Conservation (phyloP, 805 yeast species). For the Kregervanrija delftensis region DNA sequence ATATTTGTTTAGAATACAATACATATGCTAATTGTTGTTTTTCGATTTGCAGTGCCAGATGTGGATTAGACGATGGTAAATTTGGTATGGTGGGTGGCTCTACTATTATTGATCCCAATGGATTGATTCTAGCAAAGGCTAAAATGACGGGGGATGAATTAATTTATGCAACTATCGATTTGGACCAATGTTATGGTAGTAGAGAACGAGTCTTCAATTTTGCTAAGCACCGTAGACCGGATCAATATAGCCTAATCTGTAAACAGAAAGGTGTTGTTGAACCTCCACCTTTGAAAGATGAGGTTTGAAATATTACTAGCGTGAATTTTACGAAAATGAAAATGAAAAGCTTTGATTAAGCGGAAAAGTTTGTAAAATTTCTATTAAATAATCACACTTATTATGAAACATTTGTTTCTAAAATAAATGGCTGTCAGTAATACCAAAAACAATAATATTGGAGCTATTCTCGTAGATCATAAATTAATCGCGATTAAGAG, state of each 20-base stretch:
- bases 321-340: no score
- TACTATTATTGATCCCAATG: conserved; percentile 32
- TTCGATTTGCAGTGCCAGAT: conserved; percentile 30
- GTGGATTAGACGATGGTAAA: conserved; percentile 32
- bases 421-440: no score
- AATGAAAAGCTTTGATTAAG: no score
- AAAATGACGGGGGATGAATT: conserved; percentile 14
- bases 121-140: conserved; percentile 28
- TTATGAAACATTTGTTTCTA: no score
- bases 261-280: conserved; percentile 25
- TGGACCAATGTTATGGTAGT: conserved; percentile 29
- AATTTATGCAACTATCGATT: conserved; percentile 27
- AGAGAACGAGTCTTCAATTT: conserved; percentile 32
- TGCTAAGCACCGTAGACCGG: conserved; percentile 33
- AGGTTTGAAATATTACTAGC: no score
- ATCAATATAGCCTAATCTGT: conserved; percentile 21
- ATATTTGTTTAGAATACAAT: conserved; percentile 28
- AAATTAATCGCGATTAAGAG: no score
- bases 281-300: conserved; percentile 1
- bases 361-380: no score
- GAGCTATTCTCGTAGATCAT: no score
- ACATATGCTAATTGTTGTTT: conserved; percentile 30
- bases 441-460: no score
- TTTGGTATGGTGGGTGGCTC: conserved; percentile 29
- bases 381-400: no score